These are phyloP conservation scores for Boletus rufocinnamomeus DNA, from an alignment of 768 basidiomycete genomes.

Conservation along the genomic window DNA sequence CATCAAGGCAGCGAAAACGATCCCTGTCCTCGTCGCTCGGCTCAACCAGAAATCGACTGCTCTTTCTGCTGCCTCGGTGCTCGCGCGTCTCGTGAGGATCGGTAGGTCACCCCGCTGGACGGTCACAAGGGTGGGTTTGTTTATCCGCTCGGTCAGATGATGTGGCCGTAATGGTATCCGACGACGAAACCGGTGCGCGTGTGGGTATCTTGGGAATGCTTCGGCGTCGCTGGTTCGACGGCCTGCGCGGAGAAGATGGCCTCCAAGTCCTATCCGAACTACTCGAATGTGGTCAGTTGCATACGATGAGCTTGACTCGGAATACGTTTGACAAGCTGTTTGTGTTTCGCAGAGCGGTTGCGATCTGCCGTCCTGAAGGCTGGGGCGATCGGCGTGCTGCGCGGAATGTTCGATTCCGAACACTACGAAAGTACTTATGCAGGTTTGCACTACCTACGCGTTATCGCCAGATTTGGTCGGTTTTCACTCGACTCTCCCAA, in stretches of 20 bases:
- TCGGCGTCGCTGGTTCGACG: slow-evolving; percentile 32
- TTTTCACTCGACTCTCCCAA: neutral
- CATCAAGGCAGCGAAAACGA: slow-evolving; percentile 18
- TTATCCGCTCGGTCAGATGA: slow-evolving; percentile 15
- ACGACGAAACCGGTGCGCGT: slow-evolving; percentile 3
- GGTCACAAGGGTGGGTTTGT: neutral
- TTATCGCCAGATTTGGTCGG: slow-evolving; percentile 23
- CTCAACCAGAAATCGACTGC: slow-evolving; percentile 20
- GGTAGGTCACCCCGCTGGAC: slow-evolving; percentile 15
- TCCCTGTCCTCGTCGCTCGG: slow-evolving; percentile 19
- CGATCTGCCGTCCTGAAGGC: slow-evolving; percentile 18
- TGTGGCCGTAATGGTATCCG: slow-evolving; percentile 13
- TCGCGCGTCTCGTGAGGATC: slow-evolving; percentile 20
- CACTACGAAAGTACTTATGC: slow-evolving; percentile 14
- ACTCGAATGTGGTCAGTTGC: slow-evolving; percentile 24
- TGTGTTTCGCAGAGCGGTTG: slow-evolving; percentile 15
- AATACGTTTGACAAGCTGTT: neutral
- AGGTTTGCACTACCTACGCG: slow-evolving; percentile 27
- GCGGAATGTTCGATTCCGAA: slow-evolving; percentile 17
- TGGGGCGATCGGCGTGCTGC: slow-evolving; percentile 15
- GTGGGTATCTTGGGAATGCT: slow-evolving; percentile 24
- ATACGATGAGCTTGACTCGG: no score
- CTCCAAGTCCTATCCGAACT: slow-evolving; percentile 21
- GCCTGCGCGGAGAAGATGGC: slow-evolving; percentile 28
- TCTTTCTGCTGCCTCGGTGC: slow-evolving; percentile 21